A percentile compares a stretch with the other conserved stretches of the same genome.
Conservation (phyloP, 2,329 filamentous ascomycete genomes). For the Trichophyton rubrum region DNA sequence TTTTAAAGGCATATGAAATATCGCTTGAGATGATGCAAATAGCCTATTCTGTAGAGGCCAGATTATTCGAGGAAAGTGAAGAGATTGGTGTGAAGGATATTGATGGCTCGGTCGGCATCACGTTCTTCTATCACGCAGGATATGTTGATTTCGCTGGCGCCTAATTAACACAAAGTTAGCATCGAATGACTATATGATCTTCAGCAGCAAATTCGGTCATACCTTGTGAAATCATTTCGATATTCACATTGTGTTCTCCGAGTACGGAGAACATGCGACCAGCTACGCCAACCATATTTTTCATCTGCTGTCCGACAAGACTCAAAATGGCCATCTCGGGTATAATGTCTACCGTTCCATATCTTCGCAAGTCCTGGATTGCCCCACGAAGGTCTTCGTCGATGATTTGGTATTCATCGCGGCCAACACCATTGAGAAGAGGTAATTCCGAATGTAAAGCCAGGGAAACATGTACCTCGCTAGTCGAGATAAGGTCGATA, state of each 20-base stretch:
- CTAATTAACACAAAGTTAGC: constrained; percentile 34
- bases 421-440: constrained; percentile 37
- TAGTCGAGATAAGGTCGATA: constrained; percentile 91
- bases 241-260: constrained; percentile 86
- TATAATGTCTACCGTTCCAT: constrained; percentile 82
- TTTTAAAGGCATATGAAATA: neutral
- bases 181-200: neutral
- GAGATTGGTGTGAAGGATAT: constrained; percentile 88
- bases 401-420: constrained; percentile 41
- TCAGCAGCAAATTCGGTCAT: constrained; percentile 20
- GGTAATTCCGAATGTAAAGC: constrained; percentile 71
- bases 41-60: neutral
- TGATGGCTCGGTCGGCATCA: constrained; percentile 86
- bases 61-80: constrained; percentile 79
- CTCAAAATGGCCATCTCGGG: constrained; percentile 91
- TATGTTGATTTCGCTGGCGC: constrained; percentile 97
- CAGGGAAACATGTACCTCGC: constrained; percentile 95
- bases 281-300: constrained; percentile 90
- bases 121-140: constrained; percentile 90
- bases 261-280: constrained; percentile 91
- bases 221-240: constrained; percentile 99
- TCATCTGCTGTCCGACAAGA: constrained; percentile 88
- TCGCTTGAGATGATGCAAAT: neutral
- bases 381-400: constrained; percentile 53
- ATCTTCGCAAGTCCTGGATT: constrained; percentile 60